Percentiles rank a stretch among this genome's conserved stretches.
Conservation (phyloP, 176 grass and related monocot species). For the Alloteropsis semialata region DNA sequence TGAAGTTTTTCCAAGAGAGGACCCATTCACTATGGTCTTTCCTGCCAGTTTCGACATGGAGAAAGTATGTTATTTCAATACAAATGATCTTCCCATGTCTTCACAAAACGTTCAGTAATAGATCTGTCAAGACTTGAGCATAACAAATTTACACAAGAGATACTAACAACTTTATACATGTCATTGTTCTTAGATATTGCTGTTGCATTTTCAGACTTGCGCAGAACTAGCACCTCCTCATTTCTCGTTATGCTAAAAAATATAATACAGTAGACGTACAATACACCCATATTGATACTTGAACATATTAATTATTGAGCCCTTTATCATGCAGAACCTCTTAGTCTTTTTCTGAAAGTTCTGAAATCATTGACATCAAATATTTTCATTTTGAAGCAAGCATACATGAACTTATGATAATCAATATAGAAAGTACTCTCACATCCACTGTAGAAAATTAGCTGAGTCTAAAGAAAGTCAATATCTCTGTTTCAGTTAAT, state of each 20-base stretch:
- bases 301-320: not conserved
- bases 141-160: not conserved
- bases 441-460: not conserved
- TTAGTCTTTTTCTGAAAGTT: not conserved
- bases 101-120: not conserved
- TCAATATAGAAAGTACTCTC: not conserved
- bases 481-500: not conserved
- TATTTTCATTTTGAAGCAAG: not conserved
- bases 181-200: not conserved
- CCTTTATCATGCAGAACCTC: not conserved
- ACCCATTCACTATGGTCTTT: constrained; percentile 76
- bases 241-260: not conserved
- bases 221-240: not conserved
- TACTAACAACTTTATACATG: not conserved
- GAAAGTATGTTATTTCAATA: constrained; percentile 58
- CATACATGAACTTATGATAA: constrained; percentile 6
- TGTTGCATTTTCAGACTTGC: not conserved
- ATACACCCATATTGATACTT: not conserved
- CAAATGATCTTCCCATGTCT: not conserved
- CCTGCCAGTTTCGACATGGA: constrained; percentile 70
- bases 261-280: not conserved
- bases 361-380: not conserved
- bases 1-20: constrained; percentile 73
- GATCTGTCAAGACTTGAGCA: not conserved
- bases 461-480: not conserved